These are phyloP conservation scores for Strobilomyces confusus DNA, from an alignment of 768 basidiomycete genomes.

Conservation along the genomic window DNA sequence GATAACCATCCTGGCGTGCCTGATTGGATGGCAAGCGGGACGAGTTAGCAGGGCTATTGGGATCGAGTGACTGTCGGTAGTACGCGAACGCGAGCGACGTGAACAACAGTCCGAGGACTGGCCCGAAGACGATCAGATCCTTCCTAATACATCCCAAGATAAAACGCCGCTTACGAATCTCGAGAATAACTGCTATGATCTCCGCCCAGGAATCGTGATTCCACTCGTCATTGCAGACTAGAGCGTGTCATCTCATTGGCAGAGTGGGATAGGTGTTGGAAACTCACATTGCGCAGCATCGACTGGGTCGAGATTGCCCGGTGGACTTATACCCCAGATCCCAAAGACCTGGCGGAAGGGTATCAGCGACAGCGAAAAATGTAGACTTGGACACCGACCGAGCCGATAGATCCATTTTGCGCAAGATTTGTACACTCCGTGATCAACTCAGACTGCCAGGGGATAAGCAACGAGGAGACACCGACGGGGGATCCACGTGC, in stretches of 20 bases:
- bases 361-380: conserved; percentile 10
- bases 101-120: conserved; percentile 61
- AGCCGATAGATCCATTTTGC: conserved; percentile 28
- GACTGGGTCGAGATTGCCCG: conserved; percentile 23
- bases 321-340: conserved; percentile 47
- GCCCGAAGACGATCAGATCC: not conserved
- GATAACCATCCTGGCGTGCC: conserved; percentile 36
- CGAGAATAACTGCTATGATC: conserved; percentile 59
- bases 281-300: conserved; percentile 49
- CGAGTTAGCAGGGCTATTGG: conserved; percentile 51
- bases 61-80: conserved; percentile 73
- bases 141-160: no score
- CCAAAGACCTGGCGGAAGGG: conserved; percentile 39
- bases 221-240: conserved; percentile 65
- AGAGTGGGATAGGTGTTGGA: not conserved
- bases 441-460: conserved; percentile 51
- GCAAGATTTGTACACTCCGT: conserved; percentile 46
- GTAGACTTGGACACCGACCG: conserved; percentile 25
- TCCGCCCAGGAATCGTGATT: conserved; percentile 62
- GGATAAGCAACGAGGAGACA: not conserved
- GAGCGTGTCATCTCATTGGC: conserved; percentile 9
- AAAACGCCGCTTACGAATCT: conserved; percentile 43
- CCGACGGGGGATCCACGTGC: conserved; percentile 30
- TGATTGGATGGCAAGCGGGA: conserved; percentile 40
- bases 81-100: conserved; percentile 63